Conservation (phyloP, 2,329 filamentous ascomycete genomes). For the Alternaria postmessia region DNA sequence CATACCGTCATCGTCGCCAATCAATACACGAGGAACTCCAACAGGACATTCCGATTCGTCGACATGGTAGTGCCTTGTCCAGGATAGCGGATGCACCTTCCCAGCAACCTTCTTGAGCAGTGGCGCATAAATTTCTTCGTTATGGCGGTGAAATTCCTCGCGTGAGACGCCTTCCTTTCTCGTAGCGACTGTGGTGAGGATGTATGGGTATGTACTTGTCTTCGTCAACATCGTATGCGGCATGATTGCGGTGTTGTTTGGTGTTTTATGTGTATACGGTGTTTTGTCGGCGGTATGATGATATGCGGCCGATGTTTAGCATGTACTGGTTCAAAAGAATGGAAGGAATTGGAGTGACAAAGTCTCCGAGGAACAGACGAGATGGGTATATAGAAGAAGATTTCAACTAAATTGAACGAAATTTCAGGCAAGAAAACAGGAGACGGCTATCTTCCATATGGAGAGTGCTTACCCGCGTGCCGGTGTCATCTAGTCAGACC, state of each 20-base stretch:
- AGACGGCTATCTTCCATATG: constrained; percentile 1
- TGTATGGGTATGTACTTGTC: constrained; percentile 22
- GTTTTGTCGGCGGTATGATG: background rate
- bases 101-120: constrained; percentile 22
- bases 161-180: constrained; percentile 26
- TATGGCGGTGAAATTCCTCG: constrained; percentile 23
- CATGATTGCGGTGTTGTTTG: background rate
- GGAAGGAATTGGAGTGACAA: background rate
- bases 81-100: constrained; percentile 26
- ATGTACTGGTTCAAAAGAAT: background rate
- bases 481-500: constrained; percentile 1
- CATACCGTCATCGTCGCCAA: constrained; percentile 20
- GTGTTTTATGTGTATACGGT: background rate
- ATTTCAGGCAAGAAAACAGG: constrained; percentile 3
- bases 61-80: constrained; percentile 27
- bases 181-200: constrained; percentile 21
- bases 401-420: background rate
- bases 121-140: constrained; percentile 21
- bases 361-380: background rate
- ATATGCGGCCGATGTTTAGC: constrained; percentile 1
- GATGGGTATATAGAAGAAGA: background rate
- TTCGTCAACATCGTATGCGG: background rate
- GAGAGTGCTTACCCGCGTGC: background rate
- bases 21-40: constrained; percentile 18
- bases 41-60: constrained; percentile 21